phyloP scores from a whole-genome alignment of 208 protist genomes.

The Trypanosoma platydactyli region DNA sequence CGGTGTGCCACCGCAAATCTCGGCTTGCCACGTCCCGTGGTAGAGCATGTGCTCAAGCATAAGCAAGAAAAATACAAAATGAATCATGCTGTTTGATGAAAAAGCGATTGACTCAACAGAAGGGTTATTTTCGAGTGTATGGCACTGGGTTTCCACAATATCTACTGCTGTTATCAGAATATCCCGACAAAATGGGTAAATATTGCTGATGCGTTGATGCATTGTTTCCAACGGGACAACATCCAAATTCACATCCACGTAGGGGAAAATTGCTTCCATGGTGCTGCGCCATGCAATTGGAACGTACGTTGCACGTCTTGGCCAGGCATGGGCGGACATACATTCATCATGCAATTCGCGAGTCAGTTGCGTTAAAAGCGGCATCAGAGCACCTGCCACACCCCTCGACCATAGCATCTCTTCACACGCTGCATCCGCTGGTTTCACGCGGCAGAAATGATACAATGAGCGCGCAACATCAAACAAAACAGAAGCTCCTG shows the following conservation, averaged over 20 bases:
- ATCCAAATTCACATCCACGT: constrained; percentile 49
- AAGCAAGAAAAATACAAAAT: constrained; percentile 63
- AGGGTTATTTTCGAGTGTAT: background rate
- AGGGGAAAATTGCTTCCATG: constrained; percentile 48
- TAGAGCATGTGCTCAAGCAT: constrained; percentile 72
- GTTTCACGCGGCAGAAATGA: constrained; percentile 46
- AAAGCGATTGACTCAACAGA: constrained; percentile 32
- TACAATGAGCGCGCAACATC: constrained; percentile 66
- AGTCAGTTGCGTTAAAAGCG: constrained; percentile 36
- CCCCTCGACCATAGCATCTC: constrained; percentile 42
- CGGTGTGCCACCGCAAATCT: constrained; percentile 7
- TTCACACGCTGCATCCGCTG: constrained; percentile 6
- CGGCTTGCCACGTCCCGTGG: constrained; percentile 42
- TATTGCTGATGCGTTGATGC: constrained; percentile 35
- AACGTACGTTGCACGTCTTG: constrained; percentile 26
- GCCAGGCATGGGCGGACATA: background rate
- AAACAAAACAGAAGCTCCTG: constrained; percentile 55
- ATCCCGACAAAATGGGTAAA: constrained; percentile 31
- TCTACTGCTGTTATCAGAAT: constrained; percentile 18
- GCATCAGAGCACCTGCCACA: constrained; percentile 42
- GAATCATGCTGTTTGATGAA: constrained; percentile 50
- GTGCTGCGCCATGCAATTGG: constrained; percentile 64
- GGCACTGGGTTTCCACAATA: constrained; percentile 23
- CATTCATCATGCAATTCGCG: constrained; percentile 12
- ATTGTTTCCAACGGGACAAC: constrained; percentile 25